These are phyloP conservation scores for Zanthoxylum bungeanum DNA, from an alignment of 345 rosid species.

Conservation along the genomic window DNA sequence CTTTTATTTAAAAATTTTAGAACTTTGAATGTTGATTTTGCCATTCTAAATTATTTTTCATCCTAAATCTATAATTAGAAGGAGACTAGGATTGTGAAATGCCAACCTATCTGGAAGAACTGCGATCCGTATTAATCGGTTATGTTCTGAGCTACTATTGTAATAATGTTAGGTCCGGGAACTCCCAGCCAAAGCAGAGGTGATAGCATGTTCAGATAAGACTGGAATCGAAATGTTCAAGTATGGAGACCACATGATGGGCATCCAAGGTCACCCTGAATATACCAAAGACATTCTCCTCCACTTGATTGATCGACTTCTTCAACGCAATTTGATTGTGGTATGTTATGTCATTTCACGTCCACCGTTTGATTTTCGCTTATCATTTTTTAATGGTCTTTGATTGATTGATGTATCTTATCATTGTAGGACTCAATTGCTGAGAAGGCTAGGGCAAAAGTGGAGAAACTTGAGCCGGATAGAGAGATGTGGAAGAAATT, in stretches of 20 bases:
- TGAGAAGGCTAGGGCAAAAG: slow-evolving; percentile 36
- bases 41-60: no score
- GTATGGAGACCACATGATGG: slow-evolving; percentile 66
- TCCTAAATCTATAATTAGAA: no score
- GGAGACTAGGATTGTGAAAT: no score
- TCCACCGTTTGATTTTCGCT: not conserved
- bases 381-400: not conserved
- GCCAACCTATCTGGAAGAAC: no score
- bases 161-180: slow-evolving; percentile 35
- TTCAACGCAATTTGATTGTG: slow-evolving; percentile 26
- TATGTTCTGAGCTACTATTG: not conserved
- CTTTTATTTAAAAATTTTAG: no score
- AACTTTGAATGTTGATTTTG: no score
- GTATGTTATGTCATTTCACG: slow-evolving; percentile 14
- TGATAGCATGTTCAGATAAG: slow-evolving; percentile 48
- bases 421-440: slow-evolving; percentile 39
- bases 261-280: slow-evolving; percentile 82
- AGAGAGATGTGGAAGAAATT: slow-evolving; percentile 49
- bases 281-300: slow-evolving; percentile 58
- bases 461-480: slow-evolving; percentile 45
- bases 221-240: slow-evolving; percentile 59
- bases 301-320: slow-evolving; percentile 48
- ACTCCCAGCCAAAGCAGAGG: slow-evolving; percentile 49
- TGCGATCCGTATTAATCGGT: no score
- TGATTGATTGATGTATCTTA: not conserved